These are phyloP conservation scores for Pythium myriotylum DNA, from an alignment of 352 stramenopile genomes.

Conservation along the genomic window DNA sequence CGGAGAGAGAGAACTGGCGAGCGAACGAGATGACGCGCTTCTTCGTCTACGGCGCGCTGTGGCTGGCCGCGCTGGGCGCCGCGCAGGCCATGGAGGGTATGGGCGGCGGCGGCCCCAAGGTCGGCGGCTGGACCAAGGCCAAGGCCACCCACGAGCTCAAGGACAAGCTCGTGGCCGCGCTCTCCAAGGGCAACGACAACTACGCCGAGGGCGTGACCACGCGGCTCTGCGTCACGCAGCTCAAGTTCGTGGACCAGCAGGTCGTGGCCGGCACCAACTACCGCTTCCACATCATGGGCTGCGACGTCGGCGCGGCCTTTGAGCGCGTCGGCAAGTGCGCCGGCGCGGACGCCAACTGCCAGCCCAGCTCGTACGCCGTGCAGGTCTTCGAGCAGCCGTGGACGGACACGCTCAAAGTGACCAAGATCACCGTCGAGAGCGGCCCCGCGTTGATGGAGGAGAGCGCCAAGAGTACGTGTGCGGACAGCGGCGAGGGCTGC, in stretches of 20 bases:
- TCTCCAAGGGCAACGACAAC: constrained; percentile 30
- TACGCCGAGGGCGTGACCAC: constrained; percentile 29
- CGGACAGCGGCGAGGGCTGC: constrained; percentile 1
- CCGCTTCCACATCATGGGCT: constrained; percentile 63
- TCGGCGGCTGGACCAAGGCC: constrained; percentile 25
- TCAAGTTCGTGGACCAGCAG: constrained; percentile 53
- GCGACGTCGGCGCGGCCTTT: constrained; percentile 35
- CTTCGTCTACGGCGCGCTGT: constrained; percentile 5
- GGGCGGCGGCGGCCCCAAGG: neutral
- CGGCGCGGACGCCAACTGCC: constrained; percentile 28
- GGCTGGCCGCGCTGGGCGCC: constrained; percentile 6
- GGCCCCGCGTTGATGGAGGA: constrained; percentile 5
- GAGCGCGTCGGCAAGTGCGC: constrained; percentile 46
- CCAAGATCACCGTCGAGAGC: constrained; percentile 36
- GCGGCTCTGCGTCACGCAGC: constrained; percentile 45
- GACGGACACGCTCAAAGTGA: constrained; percentile 67
- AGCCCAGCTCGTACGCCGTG: constrained; percentile 45
- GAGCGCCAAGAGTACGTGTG: constrained; percentile 15
- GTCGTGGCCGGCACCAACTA: constrained; percentile 82
- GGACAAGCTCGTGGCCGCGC: constrained; percentile 23
- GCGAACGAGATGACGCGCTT: constrained; percentile 2
- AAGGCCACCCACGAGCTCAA: constrained; percentile 27
- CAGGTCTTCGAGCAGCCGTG: constrained; percentile 62
- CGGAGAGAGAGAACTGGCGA: too few relatives aligned
- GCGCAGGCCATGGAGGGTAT: constrained; percentile 25